Conservation (phyloP, 495 filamentous ascomycete genomes). For the Baudoinia panamericana region DNA sequence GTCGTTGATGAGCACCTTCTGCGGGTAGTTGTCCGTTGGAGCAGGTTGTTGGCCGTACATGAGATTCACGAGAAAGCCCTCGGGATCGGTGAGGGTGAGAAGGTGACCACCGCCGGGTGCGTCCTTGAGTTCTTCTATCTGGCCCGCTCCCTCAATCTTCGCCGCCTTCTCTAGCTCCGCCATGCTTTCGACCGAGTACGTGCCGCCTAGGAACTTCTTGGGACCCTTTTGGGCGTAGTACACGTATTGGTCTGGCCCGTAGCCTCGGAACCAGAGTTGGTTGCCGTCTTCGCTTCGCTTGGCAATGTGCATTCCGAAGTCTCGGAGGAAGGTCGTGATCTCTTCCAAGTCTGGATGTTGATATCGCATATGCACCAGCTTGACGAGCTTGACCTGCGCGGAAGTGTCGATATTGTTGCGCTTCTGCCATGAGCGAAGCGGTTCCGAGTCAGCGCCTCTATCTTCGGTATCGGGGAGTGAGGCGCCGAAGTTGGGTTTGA, state of each 20-base stretch:
- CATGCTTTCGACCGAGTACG: constrained; percentile 27
- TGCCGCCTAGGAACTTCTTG: constrained; percentile 31
- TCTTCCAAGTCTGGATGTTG: constrained; percentile 36
- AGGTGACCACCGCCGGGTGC: constrained; percentile 46
- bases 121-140: constrained; percentile 38
- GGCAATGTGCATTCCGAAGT: constrained; percentile 31
- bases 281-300: constrained; percentile 24
- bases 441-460: constrained; percentile 26
- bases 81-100: constrained; percentile 45
- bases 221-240: constrained; percentile 29
- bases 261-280: constrained; percentile 28
- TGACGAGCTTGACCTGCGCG: constrained; percentile 32
- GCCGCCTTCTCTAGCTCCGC: constrained; percentile 28
- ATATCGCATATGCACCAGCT: constrained; percentile 38
- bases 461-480: constrained; percentile 32
- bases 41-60: constrained; percentile 40
- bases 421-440: constrained; percentile 28
- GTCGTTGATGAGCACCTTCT: constrained; percentile 39
- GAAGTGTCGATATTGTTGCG: constrained; percentile 27
- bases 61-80: constrained; percentile 47
- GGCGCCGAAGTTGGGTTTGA: constrained; percentile 28
- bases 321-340: constrained; percentile 33
- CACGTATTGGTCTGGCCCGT: constrained; percentile 30
- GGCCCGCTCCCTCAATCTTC: constrained; percentile 17
- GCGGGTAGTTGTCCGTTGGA: constrained; percentile 32